Conservation (phyloP, 2,329 filamentous ascomycete genomes). For the Beauveria asiatica region DNA sequence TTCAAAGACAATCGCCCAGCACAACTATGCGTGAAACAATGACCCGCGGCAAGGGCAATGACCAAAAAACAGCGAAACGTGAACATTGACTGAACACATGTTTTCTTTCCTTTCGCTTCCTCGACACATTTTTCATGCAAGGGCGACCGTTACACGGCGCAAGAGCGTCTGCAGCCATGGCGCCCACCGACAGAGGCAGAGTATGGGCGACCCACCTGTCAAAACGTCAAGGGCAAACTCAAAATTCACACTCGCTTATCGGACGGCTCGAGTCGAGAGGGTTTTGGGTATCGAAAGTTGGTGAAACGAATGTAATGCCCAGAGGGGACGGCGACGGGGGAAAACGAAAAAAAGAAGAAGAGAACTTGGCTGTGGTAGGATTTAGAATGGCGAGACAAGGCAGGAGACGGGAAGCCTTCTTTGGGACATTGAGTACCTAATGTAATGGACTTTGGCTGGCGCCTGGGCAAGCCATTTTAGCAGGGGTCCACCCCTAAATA, state of each 20-base stretch:
- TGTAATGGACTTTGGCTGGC: background rate
- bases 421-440: too few relatives aligned
- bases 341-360: background rate
- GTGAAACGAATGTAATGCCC: conserved; percentile 1
- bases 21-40: background rate
- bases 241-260: background rate
- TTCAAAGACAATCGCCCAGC: background rate
- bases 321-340: background rate
- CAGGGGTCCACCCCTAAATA: conserved; percentile 10
- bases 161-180: background rate
- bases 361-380: background rate
- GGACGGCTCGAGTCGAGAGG: background rate
- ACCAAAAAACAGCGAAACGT: background rate
- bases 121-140: background rate
- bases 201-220: conserved; percentile 6
- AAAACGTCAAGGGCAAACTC: background rate
- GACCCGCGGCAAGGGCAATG: background rate
- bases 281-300: background rate
- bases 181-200: background rate
- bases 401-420: background rate
- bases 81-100: background rate
- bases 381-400: background rate
- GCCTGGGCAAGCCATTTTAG: background rate
- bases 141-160: background rate
- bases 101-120: background rate